phyloP scores from a whole-genome alignment of 495 filamentous ascomycete genomes.

The Monascus purpureus region DNA sequence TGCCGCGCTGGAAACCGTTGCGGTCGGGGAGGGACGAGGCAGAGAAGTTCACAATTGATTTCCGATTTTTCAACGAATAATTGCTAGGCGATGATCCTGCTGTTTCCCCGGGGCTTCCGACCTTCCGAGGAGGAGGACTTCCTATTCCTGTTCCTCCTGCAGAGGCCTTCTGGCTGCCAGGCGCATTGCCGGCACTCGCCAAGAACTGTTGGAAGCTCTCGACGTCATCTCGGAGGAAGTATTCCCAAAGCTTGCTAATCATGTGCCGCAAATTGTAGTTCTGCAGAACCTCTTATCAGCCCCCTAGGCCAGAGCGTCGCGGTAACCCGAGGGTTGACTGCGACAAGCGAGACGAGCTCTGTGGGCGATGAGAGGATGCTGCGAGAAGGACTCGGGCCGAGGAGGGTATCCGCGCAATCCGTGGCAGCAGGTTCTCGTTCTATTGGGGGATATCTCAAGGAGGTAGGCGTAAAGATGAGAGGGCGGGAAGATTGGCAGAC shows the following conservation, averaged over 20 bases:
- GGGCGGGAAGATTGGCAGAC: no score
- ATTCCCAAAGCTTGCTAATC: constrained; percentile 93
- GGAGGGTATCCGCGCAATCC: constrained; percentile 6
- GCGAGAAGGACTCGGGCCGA: constrained; percentile 4
- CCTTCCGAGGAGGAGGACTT: constrained; percentile 17
- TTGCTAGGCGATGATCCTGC: constrained; percentile 35
- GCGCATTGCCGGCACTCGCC: constrained; percentile 44
- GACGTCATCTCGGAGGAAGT: constrained; percentile 90
- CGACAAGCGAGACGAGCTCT: constrained; percentile 65
- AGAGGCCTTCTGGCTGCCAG: constrained; percentile 9
- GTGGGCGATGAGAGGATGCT: constrained; percentile 28
- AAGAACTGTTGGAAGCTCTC: constrained; percentile 77
- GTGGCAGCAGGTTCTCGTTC: no score
- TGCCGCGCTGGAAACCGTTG: constrained; percentile 4
- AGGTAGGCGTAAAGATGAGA: no score
- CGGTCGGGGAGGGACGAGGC: constrained; percentile 15
- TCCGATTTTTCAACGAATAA: constrained; percentile 27
- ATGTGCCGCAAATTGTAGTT: constrained; percentile 49
- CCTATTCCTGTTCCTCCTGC: constrained; percentile 15
- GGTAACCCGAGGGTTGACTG: constrained; percentile 69
- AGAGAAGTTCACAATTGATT: constrained; percentile 14
- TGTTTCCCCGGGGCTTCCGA: constrained; percentile 34
- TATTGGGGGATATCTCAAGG: no score
- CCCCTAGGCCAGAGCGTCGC: constrained; percentile 66
- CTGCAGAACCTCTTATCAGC: constrained; percentile 44